Evolutionary conservation across 2,329 filamentous ascomycete genomes (phyloP), one percentile per base, ranked within the genome.

Genomic region (Talaromyces marneffei): DNA sequence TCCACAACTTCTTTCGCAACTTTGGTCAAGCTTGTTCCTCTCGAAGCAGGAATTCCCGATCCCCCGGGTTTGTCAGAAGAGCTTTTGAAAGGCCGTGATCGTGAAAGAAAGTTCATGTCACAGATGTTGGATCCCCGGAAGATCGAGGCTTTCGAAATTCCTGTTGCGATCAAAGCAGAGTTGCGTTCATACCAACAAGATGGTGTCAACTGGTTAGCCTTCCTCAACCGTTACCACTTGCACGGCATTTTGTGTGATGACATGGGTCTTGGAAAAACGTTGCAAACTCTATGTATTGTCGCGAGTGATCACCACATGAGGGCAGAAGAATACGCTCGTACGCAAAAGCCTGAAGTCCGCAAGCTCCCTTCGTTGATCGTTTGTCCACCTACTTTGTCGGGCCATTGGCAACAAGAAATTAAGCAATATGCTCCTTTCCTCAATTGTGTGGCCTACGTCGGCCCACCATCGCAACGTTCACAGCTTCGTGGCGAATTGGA

Each of bases 201-300:
- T 59, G 94, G 94, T 73, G 93, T 99, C 71, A 99, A 99, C 72
- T 99, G 94, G 94, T 85, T 99, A 57, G 88, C 95, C 61, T 99
- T 99, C 78, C 87, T 99, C 67, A 99, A 99, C 74, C 92, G 92
- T 62, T 99, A 97, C 73, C 93, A 99, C 70, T 85, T 99, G 1
- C 95, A 99, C 69, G 94, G 94, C 54, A 97, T 99, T 75, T 90
- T 99, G 63, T 99, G 94, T 72, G 94, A 99, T 71, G 94, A 99
- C 74, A 99, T 99, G 94, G 94, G 94, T 70, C 88, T 99, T 29
- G 94, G 94, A 55, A 99, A 99, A 79, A 99, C 94, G 1, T 79
- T 99, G 10, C 94, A 99, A 74, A 99, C 95, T 0, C 85, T 99
- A 23, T 99, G 94, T 75, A 99, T 99, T 70, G 92, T 99, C 46